A percentile compares a stretch with the other conserved stretches of the same genome.
Evolutionary conservation across 352 stramenopile genomes (phyloP).

Genomic region (Pythium biforme): DNA sequence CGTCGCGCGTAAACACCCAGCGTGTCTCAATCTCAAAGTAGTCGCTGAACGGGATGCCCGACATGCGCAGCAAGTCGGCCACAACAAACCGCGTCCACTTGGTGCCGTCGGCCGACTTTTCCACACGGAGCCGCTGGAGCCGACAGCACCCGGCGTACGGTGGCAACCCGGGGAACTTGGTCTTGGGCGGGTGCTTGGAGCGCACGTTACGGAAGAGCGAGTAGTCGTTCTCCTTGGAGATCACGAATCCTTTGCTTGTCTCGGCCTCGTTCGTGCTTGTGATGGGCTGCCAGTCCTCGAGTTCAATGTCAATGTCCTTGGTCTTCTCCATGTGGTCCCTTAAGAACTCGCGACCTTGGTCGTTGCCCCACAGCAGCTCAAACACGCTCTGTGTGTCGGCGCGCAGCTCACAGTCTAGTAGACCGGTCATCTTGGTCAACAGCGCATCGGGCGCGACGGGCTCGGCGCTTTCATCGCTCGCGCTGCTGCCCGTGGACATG

Average conservation of each 20-base stretch:
- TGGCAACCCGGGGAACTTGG: constrained; percentile 39
- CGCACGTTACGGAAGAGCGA: constrained; percentile 31
- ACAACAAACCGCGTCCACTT: constrained; percentile 51
- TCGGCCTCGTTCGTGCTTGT: constrained; percentile 18
- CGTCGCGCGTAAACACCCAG: constrained; percentile 73
- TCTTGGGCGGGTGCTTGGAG: constrained; percentile 39
- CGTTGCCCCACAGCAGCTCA: constrained; percentile 69
- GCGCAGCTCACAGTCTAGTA: constrained; percentile 70
- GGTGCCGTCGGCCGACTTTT: constrained; percentile 16
- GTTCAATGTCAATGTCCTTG: constrained; percentile 68
- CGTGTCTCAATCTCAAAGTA: constrained; percentile 85
- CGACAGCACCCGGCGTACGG: constrained; percentile 33
- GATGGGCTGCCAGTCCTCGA: constrained; percentile 55
- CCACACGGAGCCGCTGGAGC: constrained; percentile 30
- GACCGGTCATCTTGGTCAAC: constrained; percentile 57
- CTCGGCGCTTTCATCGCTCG: constrained; percentile 39
- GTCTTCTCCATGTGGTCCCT: constrained; percentile 48
- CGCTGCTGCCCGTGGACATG: constrained; percentile 39
- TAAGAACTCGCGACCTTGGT: constrained; percentile 48
- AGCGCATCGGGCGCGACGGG: constrained; percentile 46
- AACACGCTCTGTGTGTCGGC: constrained; percentile 63
- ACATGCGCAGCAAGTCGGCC: constrained; percentile 64
- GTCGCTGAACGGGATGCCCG: constrained; percentile 75
- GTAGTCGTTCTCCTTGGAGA: constrained; percentile 36
- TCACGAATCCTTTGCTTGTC: constrained; percentile 21